Evolutionary conservation across 108 stramenopile species (phyloP).

Genomic region (Cyclotella kingstonii): DNA sequence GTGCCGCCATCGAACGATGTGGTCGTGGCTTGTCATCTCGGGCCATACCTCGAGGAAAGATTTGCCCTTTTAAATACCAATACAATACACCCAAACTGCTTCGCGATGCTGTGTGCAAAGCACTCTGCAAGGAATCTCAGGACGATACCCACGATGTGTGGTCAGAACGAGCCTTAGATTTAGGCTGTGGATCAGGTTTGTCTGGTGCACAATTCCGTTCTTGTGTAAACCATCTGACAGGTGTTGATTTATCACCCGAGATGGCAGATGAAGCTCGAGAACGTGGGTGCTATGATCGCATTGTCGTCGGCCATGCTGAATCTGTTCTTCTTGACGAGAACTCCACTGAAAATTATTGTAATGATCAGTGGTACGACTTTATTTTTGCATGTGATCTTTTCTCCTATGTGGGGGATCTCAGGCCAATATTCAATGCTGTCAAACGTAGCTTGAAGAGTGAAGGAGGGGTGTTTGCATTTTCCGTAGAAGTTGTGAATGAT

Average conservation of each 20-base stretch:
- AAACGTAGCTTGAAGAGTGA: slow-evolving; percentile 19
- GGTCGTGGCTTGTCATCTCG: slow-evolving; percentile 29
- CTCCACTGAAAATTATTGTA: not conserved
- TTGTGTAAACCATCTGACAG: slow-evolving; percentile 45
- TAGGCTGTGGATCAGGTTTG: slow-evolving; percentile 72
- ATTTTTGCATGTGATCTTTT: slow-evolving; percentile 74
- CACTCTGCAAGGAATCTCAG: slow-evolving; percentile 21
- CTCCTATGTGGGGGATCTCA: slow-evolving; percentile 60
- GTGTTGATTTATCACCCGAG: slow-evolving; percentile 65
- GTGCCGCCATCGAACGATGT: slow-evolving; percentile 23
- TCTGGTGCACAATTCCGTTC: slow-evolving; percentile 56
- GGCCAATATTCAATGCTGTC: slow-evolving; percentile 41
- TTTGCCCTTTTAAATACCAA: slow-evolving; percentile 27
- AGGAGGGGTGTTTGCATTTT: slow-evolving; percentile 62
- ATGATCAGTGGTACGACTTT: slow-evolving; percentile 48
- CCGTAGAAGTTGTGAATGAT: slow-evolving; percentile 55
- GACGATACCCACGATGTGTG: slow-evolving; percentile 11
- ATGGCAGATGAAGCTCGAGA: slow-evolving; percentile 66
- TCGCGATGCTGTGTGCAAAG: slow-evolving; percentile 19
- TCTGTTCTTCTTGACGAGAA: slow-evolving; percentile 34
- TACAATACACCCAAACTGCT: slow-evolving; percentile 36
- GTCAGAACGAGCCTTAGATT: slow-evolving; percentile 47
- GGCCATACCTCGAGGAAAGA: slow-evolving; percentile 36
- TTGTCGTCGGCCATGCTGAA: slow-evolving; percentile 54
- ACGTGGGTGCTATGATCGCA: slow-evolving; percentile 53